These are phyloP conservation scores for Penicillium sp. DNA, from an alignment of 2,329 filamentous ascomycete species.

Conservation along the genomic window DNA sequence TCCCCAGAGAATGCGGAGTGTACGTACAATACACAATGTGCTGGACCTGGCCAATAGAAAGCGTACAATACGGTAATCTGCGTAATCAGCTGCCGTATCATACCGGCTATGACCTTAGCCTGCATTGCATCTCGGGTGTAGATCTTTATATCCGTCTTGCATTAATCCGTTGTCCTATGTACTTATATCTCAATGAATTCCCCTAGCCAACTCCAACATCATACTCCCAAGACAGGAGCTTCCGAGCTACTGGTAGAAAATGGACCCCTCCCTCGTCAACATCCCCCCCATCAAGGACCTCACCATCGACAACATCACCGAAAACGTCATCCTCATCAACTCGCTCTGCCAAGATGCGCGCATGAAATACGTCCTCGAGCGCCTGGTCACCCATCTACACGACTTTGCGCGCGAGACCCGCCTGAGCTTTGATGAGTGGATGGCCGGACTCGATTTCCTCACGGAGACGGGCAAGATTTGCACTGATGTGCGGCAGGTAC, in stretches of 20 bases:
- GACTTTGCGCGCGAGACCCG: constrained; percentile 79
- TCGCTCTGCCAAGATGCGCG: constrained; percentile 63
- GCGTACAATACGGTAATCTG: too few species aligned
- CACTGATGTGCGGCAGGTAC: constrained; percentile 64
- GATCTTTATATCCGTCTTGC: constrained; percentile 1
- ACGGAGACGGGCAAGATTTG: constrained; percentile 69
- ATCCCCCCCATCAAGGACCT: constrained; percentile 59
- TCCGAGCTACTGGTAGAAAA: too few species aligned
- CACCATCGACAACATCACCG: constrained; percentile 75
- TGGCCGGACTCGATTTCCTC: constrained; percentile 67
- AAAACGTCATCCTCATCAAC: constrained; percentile 72
- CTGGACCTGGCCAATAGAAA: too few species aligned
- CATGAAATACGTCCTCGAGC: constrained; percentile 67
- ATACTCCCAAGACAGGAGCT: too few species aligned
- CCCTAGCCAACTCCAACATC: too few species aligned
- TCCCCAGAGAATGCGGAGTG: too few species aligned
- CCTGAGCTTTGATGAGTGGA: constrained; percentile 74
- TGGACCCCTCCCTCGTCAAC: constrained; percentile 41
- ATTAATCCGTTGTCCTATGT: too few species aligned
- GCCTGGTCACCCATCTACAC: constrained; percentile 72
- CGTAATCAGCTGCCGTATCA: too few species aligned
- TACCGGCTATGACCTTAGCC: not conserved
- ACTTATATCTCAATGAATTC: too few species aligned
- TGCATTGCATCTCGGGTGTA: too few species aligned
- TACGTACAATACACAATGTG: too few species aligned